Conservation (phyloP, 306 rosid genomes). For the Vigna unguiculata region DNA sequence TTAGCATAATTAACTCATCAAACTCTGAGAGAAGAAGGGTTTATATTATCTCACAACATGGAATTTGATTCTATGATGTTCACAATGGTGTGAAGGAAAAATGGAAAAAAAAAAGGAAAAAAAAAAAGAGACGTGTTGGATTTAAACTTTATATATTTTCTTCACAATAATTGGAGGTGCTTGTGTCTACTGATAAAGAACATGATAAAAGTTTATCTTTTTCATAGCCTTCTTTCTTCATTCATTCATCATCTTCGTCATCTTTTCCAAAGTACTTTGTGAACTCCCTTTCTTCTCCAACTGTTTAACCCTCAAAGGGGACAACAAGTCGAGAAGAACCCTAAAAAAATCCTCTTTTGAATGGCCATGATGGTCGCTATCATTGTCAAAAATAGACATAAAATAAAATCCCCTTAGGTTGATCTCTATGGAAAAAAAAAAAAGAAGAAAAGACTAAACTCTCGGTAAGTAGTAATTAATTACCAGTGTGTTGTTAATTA, state of each 20-base stretch:
- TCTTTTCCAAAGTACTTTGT: slow-evolving; percentile 41
- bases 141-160: background rate
- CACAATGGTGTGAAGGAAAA: slow-evolving; percentile 13
- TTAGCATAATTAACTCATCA: slow-evolving; percentile 38
- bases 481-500: no score
- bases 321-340: slow-evolving; percentile 48
- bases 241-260: background rate
- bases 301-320: slow-evolving; percentile 41
- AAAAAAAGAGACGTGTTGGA: slow-evolving; percentile 25
- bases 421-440: no score
- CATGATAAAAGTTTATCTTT: background rate
- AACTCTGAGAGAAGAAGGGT: slow-evolving; percentile 42
- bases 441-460: no score
- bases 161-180: slow-evolving; percentile 43
- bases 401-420: background rate
- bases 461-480: no score
- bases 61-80: slow-evolving; percentile 45
- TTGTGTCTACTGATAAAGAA: background rate
- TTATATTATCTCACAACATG: slow-evolving; percentile 5
- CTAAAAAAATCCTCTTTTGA: slow-evolving; percentile 13
- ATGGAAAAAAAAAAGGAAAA: background rate
- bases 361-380: slow-evolving; percentile 50
- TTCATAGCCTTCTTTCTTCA: background rate
- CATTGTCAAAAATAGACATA: slow-evolving; percentile 23
- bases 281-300: slow-evolving; percentile 38